phyloP scores from a whole-genome alignment of 345 rosid species.

The Camelina laxa region DNA sequence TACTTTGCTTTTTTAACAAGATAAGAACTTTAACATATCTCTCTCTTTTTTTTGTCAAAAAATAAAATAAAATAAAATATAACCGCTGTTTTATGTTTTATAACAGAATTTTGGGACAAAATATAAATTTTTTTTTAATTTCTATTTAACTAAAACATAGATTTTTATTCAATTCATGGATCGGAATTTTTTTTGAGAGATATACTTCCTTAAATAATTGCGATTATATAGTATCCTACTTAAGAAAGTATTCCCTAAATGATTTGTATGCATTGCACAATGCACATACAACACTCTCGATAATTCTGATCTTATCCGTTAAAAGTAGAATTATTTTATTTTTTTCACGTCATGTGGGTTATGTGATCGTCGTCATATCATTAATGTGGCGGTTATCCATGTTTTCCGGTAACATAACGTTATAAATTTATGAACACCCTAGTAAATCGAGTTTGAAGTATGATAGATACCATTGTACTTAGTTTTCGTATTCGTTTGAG shows the following conservation, averaged over 20 bases:
- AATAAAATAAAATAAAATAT: no score
- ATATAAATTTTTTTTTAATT: background rate
- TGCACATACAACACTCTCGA: conserved; percentile 1
- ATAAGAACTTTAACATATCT: background rate
- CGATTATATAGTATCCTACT: background rate
- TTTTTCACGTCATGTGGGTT: conserved; percentile 24
- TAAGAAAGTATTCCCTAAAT: background rate
- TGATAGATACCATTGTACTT: no score
- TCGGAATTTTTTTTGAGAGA: background rate
- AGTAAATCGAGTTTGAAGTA: background rate
- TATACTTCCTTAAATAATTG: background rate
- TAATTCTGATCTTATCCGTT: conserved; percentile 25
- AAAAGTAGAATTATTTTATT: conserved; percentile 19
- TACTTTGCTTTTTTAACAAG: background rate
- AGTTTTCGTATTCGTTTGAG: no score
- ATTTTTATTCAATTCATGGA: no score
- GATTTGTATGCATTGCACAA: background rate
- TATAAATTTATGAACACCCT: background rate
- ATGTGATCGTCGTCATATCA: conserved; percentile 24
- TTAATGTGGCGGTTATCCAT: conserved; percentile 14
- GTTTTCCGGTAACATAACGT: background rate
- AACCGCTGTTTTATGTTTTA: background rate
- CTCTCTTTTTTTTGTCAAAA: no score
- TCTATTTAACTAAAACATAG: no score
- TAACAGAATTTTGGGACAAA: background rate